Base-by-base conservation (phyloP, 371 early-diverging fungal genomes). In the Circinella minor region DNA sequence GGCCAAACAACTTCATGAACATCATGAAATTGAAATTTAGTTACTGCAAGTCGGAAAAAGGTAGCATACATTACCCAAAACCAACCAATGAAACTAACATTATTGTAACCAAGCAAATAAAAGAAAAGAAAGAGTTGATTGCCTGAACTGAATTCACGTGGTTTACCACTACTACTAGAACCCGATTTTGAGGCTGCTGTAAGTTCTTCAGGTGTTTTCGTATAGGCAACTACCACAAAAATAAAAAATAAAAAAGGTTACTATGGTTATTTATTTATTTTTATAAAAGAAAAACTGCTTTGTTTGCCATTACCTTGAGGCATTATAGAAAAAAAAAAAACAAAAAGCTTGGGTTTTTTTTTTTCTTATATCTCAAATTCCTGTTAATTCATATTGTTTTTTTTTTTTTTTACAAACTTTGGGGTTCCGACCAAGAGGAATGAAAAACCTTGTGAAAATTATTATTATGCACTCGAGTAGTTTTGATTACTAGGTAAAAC, bases 81-180 rank as follows among this genome's bases (percentile, higher is more conserved):
- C 96, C 96, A 96, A 37, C 88, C 93, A 10, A 80, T 76, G 64
- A 89, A 88, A 36, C 93, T 93, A 5, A 84, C 88, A 62, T 85
- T 80, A 76, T 96, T 95, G 86, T 95, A 96, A 43, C 86, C 81
- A 43, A 94, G 78, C 61, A 96, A 84, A 77, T 95, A 96, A 37
- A 63, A 63, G 63, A 63, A 63, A 18, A 63, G 43, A 15, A 63
- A 18, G 43, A 66, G 66, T 57, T 66, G 66, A 46, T 39, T 66
- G 4, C 55, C 66, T 36, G 66, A 66, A 57, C 66, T 66, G 57
- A 66, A 66, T 66, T 66, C 55, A 4, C 51, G 66, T 36, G 63
- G 63, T 34, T 54, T 54, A 7, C 61, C 37, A 38, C 38, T 5
- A 61, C 36, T 17, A 34, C 57, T 54, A 9, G 43, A 11, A 37